Conservation (phyloP, 1,284 basidiomycete genomes). For the Ganoderma boninense region DNA sequence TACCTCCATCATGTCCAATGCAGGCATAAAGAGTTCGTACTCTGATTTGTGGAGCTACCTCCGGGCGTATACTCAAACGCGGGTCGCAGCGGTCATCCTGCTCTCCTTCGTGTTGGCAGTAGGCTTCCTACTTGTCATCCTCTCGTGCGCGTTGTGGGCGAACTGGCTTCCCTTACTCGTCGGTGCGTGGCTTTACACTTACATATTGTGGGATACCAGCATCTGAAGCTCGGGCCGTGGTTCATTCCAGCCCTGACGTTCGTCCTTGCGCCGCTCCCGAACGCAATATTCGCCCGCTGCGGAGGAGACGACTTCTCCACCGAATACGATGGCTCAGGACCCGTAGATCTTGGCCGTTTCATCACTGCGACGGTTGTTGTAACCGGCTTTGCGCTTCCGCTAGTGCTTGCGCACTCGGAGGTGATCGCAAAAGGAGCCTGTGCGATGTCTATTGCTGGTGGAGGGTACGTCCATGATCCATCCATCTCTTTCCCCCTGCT, state of each 20-base stretch:
- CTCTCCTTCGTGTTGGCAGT: constrained; percentile 96
- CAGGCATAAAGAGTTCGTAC: constrained; percentile 45
- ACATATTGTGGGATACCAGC: background rate
- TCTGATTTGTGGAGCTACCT: constrained; percentile 15
- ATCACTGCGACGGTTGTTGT: constrained; percentile 91
- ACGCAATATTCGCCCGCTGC: constrained; percentile 89
- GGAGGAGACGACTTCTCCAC: constrained; percentile 85
- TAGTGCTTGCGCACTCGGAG: constrained; percentile 92
- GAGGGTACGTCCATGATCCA: constrained; percentile 65
- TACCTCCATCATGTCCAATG: constrained; percentile 36
- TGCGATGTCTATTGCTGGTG: constrained; percentile 94
- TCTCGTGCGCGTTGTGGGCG: constrained; percentile 94
- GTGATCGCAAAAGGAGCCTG: constrained; percentile 89
- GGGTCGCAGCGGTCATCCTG: constrained; percentile 82
- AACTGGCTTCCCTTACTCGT: constrained; percentile 99
- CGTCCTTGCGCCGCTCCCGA: constrained; percentile 94
- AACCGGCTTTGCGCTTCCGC: constrained; percentile 92
- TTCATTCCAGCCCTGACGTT: constrained; percentile 84
- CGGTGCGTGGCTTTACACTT: constrained; percentile 67
- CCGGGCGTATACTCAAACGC: constrained; percentile 26
- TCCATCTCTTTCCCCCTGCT: background rate
- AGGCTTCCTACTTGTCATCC: constrained; percentile 97
- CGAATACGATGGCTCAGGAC: constrained; percentile 66
- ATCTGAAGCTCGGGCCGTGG: background rate
- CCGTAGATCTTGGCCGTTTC: constrained; percentile 89